Base-by-base conservation (phyloP, 331 rosid species). In the Prunus yedoensis region DNA sequence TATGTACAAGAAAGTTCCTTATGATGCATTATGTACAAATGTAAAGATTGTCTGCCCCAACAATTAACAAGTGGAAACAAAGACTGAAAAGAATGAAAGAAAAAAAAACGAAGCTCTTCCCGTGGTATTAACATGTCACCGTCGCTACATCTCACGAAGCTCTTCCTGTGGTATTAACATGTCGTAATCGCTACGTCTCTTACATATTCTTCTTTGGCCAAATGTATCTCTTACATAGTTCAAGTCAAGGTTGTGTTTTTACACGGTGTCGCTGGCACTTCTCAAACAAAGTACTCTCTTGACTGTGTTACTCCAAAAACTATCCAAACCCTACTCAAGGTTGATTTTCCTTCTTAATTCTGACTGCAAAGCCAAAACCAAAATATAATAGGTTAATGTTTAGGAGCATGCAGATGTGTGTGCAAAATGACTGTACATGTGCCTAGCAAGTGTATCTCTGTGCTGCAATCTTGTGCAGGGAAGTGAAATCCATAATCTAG, bases 321-420 rank as follows among this genome's bases (percentile, higher is more conserved):
- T 28, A 66, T 23, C 14, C 66, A 45, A 58, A 27, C 65, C 32
- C 67, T 20, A 71, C 0, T 54, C 30, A 2, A 52, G 62, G 78
- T 82, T 83, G 77, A 82, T 78, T 68, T 85, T 81, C 84, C 81
- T 80, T 83, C 74, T 84, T 64, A 60, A 82, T 77, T 70, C 76
- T 1, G 46, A 73, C 97, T 91, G 96, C 79, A 83, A 10, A 79
- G 68, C 58, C 62, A 73, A 59, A 72, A 43, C 35, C 41, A 43
- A 43, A 10, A 47, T 10, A 38, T 6, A 38, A 56, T 17, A 20
- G 30, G 57, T 38, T 46, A 7, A 67, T 10, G 56, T 38, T 38
- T 38, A 38, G 43, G 43, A 7, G 10, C 35, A 47, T 14, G 4
- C 41, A 47, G 6, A 23, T 18, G 43, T 38, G 43, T 0, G 2